Evolutionary conservation across 805 yeast species (phyloP), one percentile per base, ranked within the genome.

Genomic region (Tetrapisispora iriomotensis): DNA sequence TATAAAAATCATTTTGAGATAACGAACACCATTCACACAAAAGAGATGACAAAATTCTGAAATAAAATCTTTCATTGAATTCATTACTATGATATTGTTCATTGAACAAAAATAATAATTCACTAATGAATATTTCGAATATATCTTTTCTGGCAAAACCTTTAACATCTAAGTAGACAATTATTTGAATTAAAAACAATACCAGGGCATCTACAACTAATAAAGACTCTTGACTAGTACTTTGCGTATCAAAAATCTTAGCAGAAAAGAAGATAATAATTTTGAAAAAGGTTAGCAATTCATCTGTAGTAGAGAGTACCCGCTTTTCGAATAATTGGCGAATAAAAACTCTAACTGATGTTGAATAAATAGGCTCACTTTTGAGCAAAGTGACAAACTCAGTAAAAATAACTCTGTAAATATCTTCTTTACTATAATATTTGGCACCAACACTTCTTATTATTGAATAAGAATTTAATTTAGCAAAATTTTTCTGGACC

Each of bases 31-130:
- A 81, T 44, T 81, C 80, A 45, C 78, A 72, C 37, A 90, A 60
- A 28, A 92, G 59, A 3, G 90, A 80, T 0, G 97, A 88, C 46
- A 87, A 77, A 35, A 92, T 68, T 57, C 96, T 74, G 66, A 87
- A 92, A 59, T 83, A 88, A 2, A 96, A 95, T 57, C 95, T 73
- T 53, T 86, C 92, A 51, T 87, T 86, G 70, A 92, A 90, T 68
- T 30, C 70, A 65, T 4, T 64, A 59, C 48, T 17, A 8, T 81
- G 83, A 55, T 90, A 96, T 49, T 82, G 92, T 42, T 77, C 72
- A 1, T 90, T 78, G 46, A 88, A 75, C 0, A 78, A 75, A 30
- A 84, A 63, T 10, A 78, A 60, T 15, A 87, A 56, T 13, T 82
- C 72, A 2, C 86, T 75, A 34, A 84, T 57, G 14, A 82, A 66